Evolutionary conservation across 73 alveolate species (phyloP).

Genomic region (Paramecium sonneborni): DNA sequence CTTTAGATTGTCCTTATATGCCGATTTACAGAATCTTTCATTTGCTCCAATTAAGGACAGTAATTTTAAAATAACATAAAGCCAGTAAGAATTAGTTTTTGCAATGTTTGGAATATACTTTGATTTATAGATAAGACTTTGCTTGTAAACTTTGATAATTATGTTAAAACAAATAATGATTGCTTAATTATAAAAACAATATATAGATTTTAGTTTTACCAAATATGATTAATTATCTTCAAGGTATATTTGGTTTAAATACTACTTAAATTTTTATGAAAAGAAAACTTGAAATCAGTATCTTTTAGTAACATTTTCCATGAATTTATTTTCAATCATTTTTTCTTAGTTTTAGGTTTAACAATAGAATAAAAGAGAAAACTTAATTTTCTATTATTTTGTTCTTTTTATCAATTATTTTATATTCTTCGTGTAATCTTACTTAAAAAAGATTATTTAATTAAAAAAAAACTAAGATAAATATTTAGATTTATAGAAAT

Average conservation of each 20-base stretch:
- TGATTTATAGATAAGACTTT: slow-evolving; percentile 80
- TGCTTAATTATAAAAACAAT: neutral
- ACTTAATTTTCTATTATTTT: neutral
- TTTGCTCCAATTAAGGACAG: slow-evolving; percentile 5
- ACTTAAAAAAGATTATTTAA: neutral
- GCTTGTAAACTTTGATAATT: slow-evolving; percentile 91
- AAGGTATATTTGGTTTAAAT: slow-evolving; percentile 69
- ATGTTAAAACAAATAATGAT: neutral
- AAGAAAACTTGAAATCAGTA: slow-evolving; percentile 68
- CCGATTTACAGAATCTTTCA: slow-evolving; percentile 59
- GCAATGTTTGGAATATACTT: no score
- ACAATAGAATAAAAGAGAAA: neutral
- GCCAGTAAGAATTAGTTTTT: no score
- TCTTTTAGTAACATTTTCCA: slow-evolving; percentile 39
- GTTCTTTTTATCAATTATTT: neutral
- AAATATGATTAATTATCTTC: neutral
- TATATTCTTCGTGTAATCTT: neutral
- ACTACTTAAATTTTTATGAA: slow-evolving; percentile 73
- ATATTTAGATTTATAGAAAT: neutral
- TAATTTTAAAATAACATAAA: neutral
- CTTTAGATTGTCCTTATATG: neutral
- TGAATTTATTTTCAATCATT: neutral
- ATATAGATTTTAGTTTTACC: neutral
- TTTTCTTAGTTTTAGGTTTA: neutral
- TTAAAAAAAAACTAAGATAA: neutral